These are phyloP conservation scores for Astrephomene gubernaculifera DNA, from an alignment of 139 green algal species.

Conservation along the genomic window DNA sequence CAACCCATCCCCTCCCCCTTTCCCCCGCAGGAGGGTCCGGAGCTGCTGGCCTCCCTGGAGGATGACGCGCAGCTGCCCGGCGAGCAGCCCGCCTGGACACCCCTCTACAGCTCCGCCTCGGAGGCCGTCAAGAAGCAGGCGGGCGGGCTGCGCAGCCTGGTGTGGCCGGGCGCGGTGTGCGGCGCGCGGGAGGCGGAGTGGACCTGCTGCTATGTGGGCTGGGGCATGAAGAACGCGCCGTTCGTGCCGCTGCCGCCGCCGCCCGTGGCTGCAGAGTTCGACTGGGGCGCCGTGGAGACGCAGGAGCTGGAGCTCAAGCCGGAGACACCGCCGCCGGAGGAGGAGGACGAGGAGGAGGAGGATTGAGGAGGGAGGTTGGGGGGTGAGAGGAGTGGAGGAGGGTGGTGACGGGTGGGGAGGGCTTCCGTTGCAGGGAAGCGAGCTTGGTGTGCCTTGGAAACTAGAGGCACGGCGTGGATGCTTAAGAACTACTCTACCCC, in stretches of 20 bases:
- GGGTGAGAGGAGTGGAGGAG: no score
- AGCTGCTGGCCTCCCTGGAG: slow-evolving; percentile 69
- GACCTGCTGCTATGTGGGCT: slow-evolving; percentile 76
- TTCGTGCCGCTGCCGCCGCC: slow-evolving; percentile 75
- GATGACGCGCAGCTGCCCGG: slow-evolving; percentile 63
- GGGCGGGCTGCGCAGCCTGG: slow-evolving; percentile 60
- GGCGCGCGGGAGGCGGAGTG: slow-evolving; percentile 49
- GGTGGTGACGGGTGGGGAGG: no score
- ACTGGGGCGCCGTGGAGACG: slow-evolving; percentile 73
- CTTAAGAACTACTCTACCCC: no score
- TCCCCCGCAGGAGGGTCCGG: slow-evolving; percentile 70
- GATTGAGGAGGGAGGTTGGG: no score
- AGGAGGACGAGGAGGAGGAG: slow-evolving; percentile 66
- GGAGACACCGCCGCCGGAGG: slow-evolving; percentile 56
- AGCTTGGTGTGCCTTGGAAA: no score
- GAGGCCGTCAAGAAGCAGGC: slow-evolving; percentile 66
- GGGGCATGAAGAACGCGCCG: slow-evolving; percentile 70
- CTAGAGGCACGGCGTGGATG: no score
- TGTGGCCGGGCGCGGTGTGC: slow-evolving; percentile 69
- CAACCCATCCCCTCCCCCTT: background rate
- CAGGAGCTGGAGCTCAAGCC: slow-evolving; percentile 77
- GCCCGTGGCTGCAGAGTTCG: slow-evolving; percentile 72
- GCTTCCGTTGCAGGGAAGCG: no score
- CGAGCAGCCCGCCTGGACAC: slow-evolving; percentile 56
- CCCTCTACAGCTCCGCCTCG: slow-evolving; percentile 51